These are phyloP conservation scores for Talaromyces atroroseus DNA, from an alignment of 2,329 filamentous ascomycete genomes.

Conservation along the genomic window DNA sequence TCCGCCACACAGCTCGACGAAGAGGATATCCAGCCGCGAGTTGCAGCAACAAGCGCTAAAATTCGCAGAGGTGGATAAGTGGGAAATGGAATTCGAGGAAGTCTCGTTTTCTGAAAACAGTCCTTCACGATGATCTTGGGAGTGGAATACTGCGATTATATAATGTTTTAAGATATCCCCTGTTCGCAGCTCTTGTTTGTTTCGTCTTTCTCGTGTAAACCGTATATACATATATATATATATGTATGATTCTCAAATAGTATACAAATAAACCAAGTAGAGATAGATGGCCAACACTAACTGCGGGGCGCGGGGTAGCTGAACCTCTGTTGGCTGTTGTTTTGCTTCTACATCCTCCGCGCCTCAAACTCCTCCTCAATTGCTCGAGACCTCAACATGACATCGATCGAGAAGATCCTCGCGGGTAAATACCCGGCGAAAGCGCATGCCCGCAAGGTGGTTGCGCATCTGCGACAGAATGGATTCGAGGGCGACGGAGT, in stretches of 20 bases:
- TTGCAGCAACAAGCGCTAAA: slow-evolving; percentile 31
- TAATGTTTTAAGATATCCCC: neutral
- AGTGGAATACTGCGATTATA: neutral
- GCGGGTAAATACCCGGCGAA: slow-evolving; percentile 73
- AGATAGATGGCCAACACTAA: too few relatives aligned
- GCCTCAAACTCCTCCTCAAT: neutral
- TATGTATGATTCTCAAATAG: too few relatives aligned
- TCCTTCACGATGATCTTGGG: slow-evolving; percentile 7
- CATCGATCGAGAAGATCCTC: slow-evolving; percentile 37
- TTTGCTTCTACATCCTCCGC: neutral
- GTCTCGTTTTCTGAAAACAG: slow-evolving; percentile 18
- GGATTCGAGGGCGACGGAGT: slow-evolving; percentile 65
- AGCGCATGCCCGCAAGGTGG: slow-evolving; percentile 77
- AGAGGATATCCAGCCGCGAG: slow-evolving; percentile 31
- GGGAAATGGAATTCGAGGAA: slow-evolving; percentile 42
- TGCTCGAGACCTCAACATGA: slow-evolving; percentile 18
- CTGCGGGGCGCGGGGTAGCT: neutral
- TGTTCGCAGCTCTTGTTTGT: neutral
- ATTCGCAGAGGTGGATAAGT: slow-evolving; percentile 39
- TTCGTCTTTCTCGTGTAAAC: neutral
- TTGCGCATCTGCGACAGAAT: slow-evolving; percentile 62
- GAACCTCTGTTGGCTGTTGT: neutral
- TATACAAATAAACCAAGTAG: neutral
- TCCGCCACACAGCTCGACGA: slow-evolving; percentile 12
- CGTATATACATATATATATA: too few relatives aligned